Evolutionary conservation across 2,329 filamentous ascomycete genomes (phyloP).

Genomic region (Pestalotiopsis sp.): DNA sequence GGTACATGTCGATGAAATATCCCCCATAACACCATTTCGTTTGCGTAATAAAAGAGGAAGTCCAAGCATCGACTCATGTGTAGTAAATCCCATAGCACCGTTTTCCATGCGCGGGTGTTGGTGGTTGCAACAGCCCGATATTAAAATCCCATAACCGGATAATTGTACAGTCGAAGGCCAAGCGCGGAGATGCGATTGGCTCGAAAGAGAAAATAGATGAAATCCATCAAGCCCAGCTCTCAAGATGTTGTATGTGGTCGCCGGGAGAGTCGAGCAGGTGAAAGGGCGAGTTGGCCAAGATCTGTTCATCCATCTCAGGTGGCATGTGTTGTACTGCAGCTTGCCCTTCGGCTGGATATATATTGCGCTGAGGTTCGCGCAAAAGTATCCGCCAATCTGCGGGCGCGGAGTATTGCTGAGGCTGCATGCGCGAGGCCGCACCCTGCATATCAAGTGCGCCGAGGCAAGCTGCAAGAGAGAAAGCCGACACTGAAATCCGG

Average conservation of each 20-base stretch:
- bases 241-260: neutral
- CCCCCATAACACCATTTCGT: constrained; percentile 17
- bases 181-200: neutral
- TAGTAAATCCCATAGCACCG: constrained; percentile 7
- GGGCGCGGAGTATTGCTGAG: constrained; percentile 5
- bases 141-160: constrained; percentile 12
- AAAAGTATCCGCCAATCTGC: constrained; percentile 9
- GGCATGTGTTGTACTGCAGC: neutral
- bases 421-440: constrained; percentile 10
- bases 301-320: neutral
- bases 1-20: constrained; percentile 23
- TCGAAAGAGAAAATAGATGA: constrained; percentile 8
- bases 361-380: constrained; percentile 8
- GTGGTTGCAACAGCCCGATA: constrained; percentile 8
- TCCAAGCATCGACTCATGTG: constrained; percentile 21
- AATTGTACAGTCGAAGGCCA: constrained; percentile 14
- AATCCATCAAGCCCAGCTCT: constrained; percentile 18
- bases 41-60: neutral
- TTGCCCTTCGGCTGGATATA: neutral
- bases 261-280: constrained; percentile 17
- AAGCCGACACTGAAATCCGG: constrained; percentile 22
- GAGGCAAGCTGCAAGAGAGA: neutral
- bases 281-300: constrained; percentile 12
- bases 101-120: constrained; percentile 15
- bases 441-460: constrained; percentile 7